phyloP scores from a whole-genome alignment of 2,329 filamentous ascomycete species.

The Penicillium sp. region DNA sequence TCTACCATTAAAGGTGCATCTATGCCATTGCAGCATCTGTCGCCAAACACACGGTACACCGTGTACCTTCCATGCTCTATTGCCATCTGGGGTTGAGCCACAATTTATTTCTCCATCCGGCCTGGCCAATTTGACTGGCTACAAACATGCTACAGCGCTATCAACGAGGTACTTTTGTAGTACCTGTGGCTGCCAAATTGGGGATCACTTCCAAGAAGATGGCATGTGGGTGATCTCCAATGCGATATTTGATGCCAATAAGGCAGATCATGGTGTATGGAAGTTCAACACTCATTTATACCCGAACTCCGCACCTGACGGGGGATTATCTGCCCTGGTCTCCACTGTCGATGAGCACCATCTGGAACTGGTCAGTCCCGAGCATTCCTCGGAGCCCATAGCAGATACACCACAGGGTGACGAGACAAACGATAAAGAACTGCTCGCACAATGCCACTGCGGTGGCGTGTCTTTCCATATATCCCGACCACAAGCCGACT shows the following conservation, averaged over 20 bases:
- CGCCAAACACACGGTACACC: conserved; percentile 41
- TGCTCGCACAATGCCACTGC: conserved; percentile 48
- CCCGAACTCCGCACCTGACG: conserved; percentile 17
- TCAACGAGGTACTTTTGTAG: conserved; percentile 43
- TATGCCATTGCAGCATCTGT: conserved; percentile 50
- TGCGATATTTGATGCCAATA: conserved; percentile 23
- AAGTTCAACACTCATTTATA: conserved; percentile 19
- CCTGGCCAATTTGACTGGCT: conserved; percentile 23
- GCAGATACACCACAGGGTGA: not conserved
- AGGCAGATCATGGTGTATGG: conserved; percentile 16
- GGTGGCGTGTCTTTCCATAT: conserved; percentile 46
- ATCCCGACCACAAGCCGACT: conserved; percentile 35
- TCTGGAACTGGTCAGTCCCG: conserved; percentile 14
- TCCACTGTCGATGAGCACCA: conserved; percentile 13
- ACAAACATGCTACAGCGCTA: conserved; percentile 29
- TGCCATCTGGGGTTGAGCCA: conserved; percentile 21
- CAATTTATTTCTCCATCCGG: conserved; percentile 25
- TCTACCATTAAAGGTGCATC: conserved; percentile 41
- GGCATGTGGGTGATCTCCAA: conserved; percentile 24
- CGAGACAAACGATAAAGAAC: conserved; percentile 2
- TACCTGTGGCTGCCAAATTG: conserved; percentile 45
- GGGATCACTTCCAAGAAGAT: conserved; percentile 10
- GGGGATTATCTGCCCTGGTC: conserved; percentile 19
- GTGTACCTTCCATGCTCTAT: conserved; percentile 26
- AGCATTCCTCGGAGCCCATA: not conserved